Base-by-base conservation (phyloP, 2,329 filamentous ascomycete species). In the Cladophialophora chaetospira region DNA sequence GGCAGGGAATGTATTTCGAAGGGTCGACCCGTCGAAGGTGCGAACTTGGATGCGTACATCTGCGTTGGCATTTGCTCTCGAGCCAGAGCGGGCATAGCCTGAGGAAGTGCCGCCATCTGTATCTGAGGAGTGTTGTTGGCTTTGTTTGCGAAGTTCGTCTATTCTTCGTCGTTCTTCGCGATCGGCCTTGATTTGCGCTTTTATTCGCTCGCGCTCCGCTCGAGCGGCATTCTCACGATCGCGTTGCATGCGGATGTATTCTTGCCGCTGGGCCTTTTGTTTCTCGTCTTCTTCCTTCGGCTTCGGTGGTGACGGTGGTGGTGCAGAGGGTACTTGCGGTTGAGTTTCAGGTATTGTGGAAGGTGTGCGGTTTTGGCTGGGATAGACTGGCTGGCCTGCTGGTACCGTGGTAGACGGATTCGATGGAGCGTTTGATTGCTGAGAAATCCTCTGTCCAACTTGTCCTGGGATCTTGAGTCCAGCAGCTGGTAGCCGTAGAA, bases 1-100 rank as follows among this genome's bases (percentile, higher is more conserved):
- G 19, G 85, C 83, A 9, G 83, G 76, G 70, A 97, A 96, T 15
- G 82, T 84, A 3, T 80, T 82, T 36, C 91, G 85, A 15, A 97
- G 82, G 1, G 86, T 91, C 9, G 86, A 87, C 8, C 93, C 93
- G 68, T 97, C 91, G 55, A 95, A 88, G 0, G 96, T 78, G 5
- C 92, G 84, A 15, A 96, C 83, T 66, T 94, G 90, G 1, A 97
- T 75, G 15, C 87, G 82, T 62, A 83, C 85, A 60, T 70, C 53
- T 17, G 50, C 55, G 4, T 26, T 67, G 38, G 66, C 64, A 15
- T 60, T 57, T 19, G 65, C 52, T 42, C 60, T 52, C 28, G 63
- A n/a, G 1, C 9, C 17, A 19, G 26, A 38, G 2, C 43, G 31
- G 1, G 46, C 19, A 43, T 38, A 61, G 19, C 19, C 25, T 15